Evolutionary conservation across 768 basidiomycete genomes (phyloP), one percentile per base, ranked within the genome.

Genomic region (Auricularia cornea): DNA sequence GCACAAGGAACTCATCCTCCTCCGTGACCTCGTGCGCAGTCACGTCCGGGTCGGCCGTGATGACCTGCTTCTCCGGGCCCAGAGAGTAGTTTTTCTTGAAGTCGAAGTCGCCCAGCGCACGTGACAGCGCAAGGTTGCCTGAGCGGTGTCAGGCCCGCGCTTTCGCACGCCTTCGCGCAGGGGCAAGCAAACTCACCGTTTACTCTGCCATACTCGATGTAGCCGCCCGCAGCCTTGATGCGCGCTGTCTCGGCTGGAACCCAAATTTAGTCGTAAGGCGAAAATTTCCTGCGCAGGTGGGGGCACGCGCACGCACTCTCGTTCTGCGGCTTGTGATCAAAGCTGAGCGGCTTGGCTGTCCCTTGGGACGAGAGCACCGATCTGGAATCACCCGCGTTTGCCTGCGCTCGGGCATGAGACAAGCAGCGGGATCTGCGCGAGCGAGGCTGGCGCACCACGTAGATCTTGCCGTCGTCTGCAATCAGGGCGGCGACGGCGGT

Each of bases 371-470:
- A 84, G 66, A 99, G 79, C 29, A 99, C 92, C 23, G 90, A 88
- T 69, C 97, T 80, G 14, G 97, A 98, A 76, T 99, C 97, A 48
- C 97, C 97, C 28, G 97, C 92, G 73, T 99, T 99, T 28, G 97
- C 97, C 96, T 98, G 70, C 5, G 62, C 56, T 31, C 63, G 61
- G 38, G 63, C 32, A 59, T 48, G 56, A 57, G 57, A 35, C 16
- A n/a, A 1, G 38, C 18, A 48, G 31, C 26, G n/a, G n/a, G n/a
- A n/a, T n/a, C n/a, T n/a, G n/a, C n/a, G n/a, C n/a, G 60, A 59
- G n/a, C 30, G 41, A n/a, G 52, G 59, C 16, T 56, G 40, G 32
- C 89, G 65, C 80, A 94, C 90, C 59, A 90, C 89, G 72, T 85
- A 88, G 67, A 96, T 86, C 73, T 88, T 87, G 44, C 75, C 76